phyloP scores from a whole-genome alignment of 1,284 basidiomycete species.

The Leccinum glutinopallens region DNA sequence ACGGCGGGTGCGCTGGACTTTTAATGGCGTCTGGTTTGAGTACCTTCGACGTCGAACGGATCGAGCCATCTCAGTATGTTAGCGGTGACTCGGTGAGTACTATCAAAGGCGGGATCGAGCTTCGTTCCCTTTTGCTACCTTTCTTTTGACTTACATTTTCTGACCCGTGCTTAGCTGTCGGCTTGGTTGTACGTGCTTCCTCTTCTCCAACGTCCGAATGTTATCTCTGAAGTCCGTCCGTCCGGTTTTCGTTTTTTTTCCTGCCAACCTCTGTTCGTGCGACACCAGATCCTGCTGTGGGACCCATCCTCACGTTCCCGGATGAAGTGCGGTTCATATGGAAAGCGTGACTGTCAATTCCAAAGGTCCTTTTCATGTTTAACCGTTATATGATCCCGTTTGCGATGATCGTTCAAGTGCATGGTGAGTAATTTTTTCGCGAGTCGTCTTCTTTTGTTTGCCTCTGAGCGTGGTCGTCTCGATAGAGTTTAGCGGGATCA shows the following conservation, averaged over 20 bases:
- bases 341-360: constrained; percentile 41
- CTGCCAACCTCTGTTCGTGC: not conserved
- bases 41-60: constrained; percentile 2
- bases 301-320: constrained; percentile 47
- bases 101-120: not conserved
- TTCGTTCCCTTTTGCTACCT: not conserved
- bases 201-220: not conserved
- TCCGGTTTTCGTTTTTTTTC: not conserved
- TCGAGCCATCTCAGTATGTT: constrained; percentile 30
- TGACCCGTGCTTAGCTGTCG: constrained; percentile 18
- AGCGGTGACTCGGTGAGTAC: constrained; percentile 23
- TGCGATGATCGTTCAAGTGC: constrained; percentile 39
- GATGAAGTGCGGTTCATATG: constrained; percentile 51
- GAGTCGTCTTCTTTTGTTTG: not conserved
- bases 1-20: constrained; percentile 1
- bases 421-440: constrained; percentile 34
- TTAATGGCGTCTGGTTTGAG: constrained; percentile 16
- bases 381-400: constrained; percentile 49
- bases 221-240: not conserved
- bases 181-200: constrained; percentile 27
- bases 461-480: not conserved
- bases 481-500: constrained; percentile 33
- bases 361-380: constrained; percentile 48
- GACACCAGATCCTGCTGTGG: constrained; percentile 45
- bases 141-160: not conserved